Percentiles rank a stretch among this genome's conserved stretches.
Evolutionary conservation across 352 stramenopile species (phyloP).

Genomic region (Phytophthora europaea): DNA sequence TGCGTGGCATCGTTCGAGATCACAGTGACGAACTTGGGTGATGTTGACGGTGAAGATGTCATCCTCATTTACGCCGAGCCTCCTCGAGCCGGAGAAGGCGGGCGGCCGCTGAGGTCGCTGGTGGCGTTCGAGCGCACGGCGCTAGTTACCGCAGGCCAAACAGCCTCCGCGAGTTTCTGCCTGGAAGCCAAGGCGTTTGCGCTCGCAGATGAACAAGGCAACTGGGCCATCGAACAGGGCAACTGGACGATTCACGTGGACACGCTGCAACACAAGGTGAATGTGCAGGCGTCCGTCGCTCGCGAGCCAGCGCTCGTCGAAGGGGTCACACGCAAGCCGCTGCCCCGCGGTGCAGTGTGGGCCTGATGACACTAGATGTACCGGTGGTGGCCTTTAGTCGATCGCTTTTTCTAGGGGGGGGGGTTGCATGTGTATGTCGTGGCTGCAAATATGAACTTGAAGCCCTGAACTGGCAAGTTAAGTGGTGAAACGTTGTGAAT

Average conservation of each 20-base stretch:
- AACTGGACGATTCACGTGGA: slow-evolving; percentile 55
- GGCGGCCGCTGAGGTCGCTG: slow-evolving; percentile 59
- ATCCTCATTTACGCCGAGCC: slow-evolving; percentile 53
- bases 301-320: slow-evolving; percentile 3
- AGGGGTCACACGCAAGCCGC: slow-evolving; percentile 23
- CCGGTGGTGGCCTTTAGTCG: too few species aligned
- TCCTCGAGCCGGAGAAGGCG: slow-evolving; percentile 35
- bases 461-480: too few species aligned
- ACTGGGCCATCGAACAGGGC: slow-evolving; percentile 47
- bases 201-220: slow-evolving; percentile 47
- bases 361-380: slow-evolving; percentile 3
- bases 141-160: slow-evolving; percentile 37
- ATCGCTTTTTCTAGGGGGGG: too few species aligned
- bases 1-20: slow-evolving; percentile 41
- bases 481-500: too few species aligned
- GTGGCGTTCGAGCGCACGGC: slow-evolving; percentile 66
- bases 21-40: slow-evolving; percentile 56
- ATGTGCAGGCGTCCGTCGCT: slow-evolving; percentile 15
- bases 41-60: slow-evolving; percentile 49
- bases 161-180: slow-evolving; percentile 39
- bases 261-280: slow-evolving; percentile 40
- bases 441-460: too few species aligned
- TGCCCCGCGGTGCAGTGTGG: slow-evolving; percentile 27
- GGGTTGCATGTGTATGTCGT: too few species aligned
- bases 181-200: slow-evolving; percentile 52